These are phyloP conservation scores for Myxozyma kluyveri DNA, from an alignment of 805 yeast species.

Conservation along the genomic window DNA sequence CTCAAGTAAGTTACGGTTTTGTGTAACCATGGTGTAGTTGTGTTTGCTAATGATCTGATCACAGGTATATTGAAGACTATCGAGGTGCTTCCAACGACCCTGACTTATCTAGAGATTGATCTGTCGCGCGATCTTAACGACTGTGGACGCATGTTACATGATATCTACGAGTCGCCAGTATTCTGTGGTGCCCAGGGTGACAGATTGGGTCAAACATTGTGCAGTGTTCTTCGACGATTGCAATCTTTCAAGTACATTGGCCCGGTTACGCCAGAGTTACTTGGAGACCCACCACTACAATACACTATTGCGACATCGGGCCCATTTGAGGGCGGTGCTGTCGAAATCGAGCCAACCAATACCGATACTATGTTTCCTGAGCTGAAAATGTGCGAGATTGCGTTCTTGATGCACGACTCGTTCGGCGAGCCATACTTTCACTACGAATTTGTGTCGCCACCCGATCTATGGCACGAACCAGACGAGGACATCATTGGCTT, in stretches of 20 bases:
- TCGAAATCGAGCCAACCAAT: not conserved
- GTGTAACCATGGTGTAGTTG: too few relatives aligned
- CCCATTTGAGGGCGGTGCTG: not conserved
- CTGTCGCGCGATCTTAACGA: not conserved
- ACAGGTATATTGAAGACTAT: not conserved
- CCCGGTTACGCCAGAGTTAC: slow-evolving; percentile 10
- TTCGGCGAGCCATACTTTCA: slow-evolving; percentile 7
- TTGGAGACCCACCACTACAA: slow-evolving; percentile 4
- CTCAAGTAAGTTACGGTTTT: not conserved
- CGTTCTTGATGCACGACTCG: slow-evolving; percentile 2
- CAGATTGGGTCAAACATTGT: slow-evolving; percentile 1
- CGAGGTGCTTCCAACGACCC: not conserved
- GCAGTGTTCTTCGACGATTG: not conserved
- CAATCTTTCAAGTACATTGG: slow-evolving; percentile 5
- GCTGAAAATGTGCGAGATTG: slow-evolving; percentile 4
- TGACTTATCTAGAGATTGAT: not conserved
- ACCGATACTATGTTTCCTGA: not conserved
- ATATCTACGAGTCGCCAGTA: slow-evolving; percentile 6
- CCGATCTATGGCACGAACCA: not conserved
- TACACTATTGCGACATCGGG: not conserved
- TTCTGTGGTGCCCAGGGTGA: slow-evolving; percentile 8
- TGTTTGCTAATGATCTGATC: too few relatives aligned
- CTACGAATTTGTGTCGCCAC: not conserved
- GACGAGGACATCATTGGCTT: not conserved
- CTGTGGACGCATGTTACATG: slow-evolving; percentile 3